These are phyloP conservation scores for Telfairia occidentalis DNA, from an alignment of 331 rosid species.

Conservation along the genomic window DNA sequence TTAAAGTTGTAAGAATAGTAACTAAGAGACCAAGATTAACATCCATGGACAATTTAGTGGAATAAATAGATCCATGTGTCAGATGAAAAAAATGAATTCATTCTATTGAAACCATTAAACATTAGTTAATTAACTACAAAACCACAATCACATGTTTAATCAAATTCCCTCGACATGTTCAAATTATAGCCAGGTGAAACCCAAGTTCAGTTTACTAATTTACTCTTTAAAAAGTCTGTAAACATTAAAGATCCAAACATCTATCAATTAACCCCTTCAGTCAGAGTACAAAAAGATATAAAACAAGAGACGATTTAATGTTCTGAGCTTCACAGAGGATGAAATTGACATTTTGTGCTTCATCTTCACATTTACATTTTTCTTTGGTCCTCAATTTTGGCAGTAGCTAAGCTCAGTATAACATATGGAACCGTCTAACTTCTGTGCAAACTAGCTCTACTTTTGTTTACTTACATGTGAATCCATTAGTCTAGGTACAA, in stretches of 20 bases:
- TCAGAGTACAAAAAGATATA: neutral
- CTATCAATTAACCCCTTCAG: neutral
- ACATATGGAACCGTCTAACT: neutral
- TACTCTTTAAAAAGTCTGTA: neutral
- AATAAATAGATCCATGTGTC: neutral
- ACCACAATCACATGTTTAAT: neutral
- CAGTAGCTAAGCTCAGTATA: neutral
- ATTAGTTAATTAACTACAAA: neutral
- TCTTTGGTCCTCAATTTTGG: neutral
- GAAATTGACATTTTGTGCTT: neutral
- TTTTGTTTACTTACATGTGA: neutral
- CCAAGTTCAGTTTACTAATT: neutral
- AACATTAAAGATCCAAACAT: neutral
- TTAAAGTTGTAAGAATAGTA: neutral
- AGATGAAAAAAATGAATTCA: neutral
- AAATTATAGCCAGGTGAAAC: neutral
- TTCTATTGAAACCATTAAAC: neutral
- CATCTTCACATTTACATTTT: neutral
- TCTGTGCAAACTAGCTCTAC: neutral
- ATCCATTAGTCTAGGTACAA: neutral
- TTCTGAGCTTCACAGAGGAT: neutral
- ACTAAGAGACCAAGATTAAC: neutral
- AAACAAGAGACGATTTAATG: neutral
- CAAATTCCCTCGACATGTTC: neutral
- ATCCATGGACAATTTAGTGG: neutral